Evolutionary conservation across 2,329 filamentous ascomycete species (phyloP).

Genomic region (Cordyceps pruinosa): DNA sequence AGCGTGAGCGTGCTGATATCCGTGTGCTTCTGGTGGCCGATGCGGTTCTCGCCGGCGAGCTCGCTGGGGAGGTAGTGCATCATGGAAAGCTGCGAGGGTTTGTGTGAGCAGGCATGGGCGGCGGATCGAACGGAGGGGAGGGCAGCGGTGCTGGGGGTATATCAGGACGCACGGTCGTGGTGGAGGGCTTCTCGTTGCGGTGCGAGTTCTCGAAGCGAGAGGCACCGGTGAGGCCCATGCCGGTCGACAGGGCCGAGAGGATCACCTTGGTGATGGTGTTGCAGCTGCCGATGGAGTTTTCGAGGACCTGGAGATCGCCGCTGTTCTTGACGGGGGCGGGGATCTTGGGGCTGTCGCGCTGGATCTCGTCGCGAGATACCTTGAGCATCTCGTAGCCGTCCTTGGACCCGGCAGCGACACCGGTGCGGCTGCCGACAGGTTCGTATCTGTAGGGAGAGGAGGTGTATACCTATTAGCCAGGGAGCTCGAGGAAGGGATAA

Average conservation of each 20-base stretch:
- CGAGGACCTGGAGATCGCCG: constrained; percentile 39
- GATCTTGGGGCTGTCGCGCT: constrained; percentile 38
- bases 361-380: constrained; percentile 44
- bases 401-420: constrained; percentile 40
- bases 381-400: constrained; percentile 50
- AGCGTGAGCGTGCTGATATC: constrained; percentile 50
- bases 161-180: constrained; percentile 31
- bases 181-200: constrained; percentile 43
- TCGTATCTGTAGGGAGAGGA: constrained; percentile 34
- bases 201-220: constrained; percentile 44
- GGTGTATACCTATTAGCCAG: background rate
- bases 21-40: constrained; percentile 51
- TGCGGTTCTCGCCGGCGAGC: constrained; percentile 32
- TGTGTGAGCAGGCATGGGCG: background rate
- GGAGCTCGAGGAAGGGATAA: too few species aligned
- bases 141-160: background rate
- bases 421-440: constrained; percentile 41
- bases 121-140: background rate
- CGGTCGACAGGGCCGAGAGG: constrained; percentile 43
- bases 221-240: constrained; percentile 37
- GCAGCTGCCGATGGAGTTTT: constrained; percentile 42
- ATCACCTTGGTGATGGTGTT: constrained; percentile 46
- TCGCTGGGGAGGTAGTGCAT: constrained; percentile 47
- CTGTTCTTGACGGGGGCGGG: constrained; percentile 42
- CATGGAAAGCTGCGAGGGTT: constrained; percentile 34